Evolutionary conservation across 768 basidiomycete genomes (phyloP).

Genomic region (Butyriboletus loyo): DNA sequence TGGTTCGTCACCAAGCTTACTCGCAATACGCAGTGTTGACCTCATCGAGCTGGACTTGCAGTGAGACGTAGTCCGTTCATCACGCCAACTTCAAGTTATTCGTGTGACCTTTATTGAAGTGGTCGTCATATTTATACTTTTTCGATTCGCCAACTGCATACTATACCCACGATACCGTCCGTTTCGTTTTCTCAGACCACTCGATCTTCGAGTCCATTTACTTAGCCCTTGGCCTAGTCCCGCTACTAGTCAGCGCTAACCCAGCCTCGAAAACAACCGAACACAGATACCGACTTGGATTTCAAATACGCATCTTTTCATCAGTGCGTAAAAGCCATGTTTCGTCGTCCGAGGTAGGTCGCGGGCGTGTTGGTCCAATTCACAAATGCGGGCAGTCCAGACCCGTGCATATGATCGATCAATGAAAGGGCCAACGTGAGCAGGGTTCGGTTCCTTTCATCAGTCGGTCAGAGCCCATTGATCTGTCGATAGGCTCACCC

Average conservation of each 20-base stretch:
- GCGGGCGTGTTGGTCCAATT: not conserved
- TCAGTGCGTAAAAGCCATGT: not conserved
- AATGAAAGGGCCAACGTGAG: not conserved
- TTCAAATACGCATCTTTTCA: conserved; percentile 12
- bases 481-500: not conserved
- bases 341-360: not conserved
- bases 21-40: not conserved
- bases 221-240: too few relatives aligned
- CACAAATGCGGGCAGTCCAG: conserved; percentile 1
- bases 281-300: conserved; percentile 3
- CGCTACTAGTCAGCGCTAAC: too few relatives aligned
- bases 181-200: not conserved
- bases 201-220: conserved; percentile 1
- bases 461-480: not conserved
- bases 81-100: too few relatives aligned
- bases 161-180: not conserved
- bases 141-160: not conserved
- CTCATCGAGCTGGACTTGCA: too few relatives aligned
- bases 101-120: too few relatives aligned
- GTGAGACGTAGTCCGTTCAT: not conserved
- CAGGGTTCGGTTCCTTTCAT: conserved; percentile 12
- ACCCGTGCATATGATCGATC: conserved; percentile 10
- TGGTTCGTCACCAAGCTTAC: not conserved
- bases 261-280: not conserved
- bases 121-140: too few relatives aligned